Conservation (phyloP, 73 alveolate species). For the Paramecium octaurelia region DNA sequence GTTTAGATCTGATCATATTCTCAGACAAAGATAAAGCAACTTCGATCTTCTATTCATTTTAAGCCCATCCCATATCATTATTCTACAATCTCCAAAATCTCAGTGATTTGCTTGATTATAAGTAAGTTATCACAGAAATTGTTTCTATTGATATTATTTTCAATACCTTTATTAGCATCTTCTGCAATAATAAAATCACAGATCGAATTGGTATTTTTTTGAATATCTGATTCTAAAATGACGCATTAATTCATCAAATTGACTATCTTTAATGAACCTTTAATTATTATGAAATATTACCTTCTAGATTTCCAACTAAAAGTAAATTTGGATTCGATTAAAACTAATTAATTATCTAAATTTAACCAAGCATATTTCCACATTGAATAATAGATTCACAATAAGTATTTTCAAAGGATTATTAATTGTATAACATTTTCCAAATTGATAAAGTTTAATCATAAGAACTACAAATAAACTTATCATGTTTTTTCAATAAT, state of each 20-base stretch:
- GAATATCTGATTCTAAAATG: background rate
- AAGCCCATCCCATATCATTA: conserved; percentile 17
- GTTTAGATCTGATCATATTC: conserved; percentile 16
- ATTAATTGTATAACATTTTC: conserved; percentile 7
- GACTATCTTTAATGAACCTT: conserved; percentile 1
- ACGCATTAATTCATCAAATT: conserved; percentile 21
- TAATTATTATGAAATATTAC: background rate
- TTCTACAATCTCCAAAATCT: conserved; percentile 24
- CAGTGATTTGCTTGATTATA: background rate
- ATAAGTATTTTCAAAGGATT: background rate
- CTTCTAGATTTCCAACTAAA: conserved; percentile 9
- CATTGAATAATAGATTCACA: conserved; percentile 34
- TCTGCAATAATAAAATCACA: background rate
- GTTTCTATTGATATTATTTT: background rate
- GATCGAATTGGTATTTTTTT: background rate
- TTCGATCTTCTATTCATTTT: conserved; percentile 1
- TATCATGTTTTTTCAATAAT: conserved; percentile 12
- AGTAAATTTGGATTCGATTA: conserved; percentile 13
- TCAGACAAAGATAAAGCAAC: background rate
- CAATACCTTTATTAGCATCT: background rate
- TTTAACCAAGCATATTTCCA: background rate
- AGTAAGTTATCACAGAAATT: background rate
- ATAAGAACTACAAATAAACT: conserved; percentile 24
- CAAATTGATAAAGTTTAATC: conserved; percentile 23
- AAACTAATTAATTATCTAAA: background rate